Conservation (phyloP, 257 asterid species). For the Anisodus acutangulus region DNA sequence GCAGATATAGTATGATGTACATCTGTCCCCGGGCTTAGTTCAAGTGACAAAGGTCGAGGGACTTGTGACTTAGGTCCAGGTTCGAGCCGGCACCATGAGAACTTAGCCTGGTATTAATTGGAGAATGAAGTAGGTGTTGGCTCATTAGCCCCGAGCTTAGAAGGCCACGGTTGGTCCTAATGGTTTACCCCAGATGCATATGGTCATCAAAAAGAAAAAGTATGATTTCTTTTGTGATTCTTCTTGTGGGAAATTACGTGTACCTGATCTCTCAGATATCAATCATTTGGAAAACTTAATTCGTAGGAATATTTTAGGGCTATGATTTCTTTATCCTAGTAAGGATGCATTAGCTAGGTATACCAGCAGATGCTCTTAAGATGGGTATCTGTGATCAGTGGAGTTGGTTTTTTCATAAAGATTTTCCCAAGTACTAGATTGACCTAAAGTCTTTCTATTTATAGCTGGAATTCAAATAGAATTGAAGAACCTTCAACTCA, state of each 20-base stretch:
- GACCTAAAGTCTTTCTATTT: neutral
- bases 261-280: neutral
- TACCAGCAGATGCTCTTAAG: neutral
- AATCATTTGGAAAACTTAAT: neutral
- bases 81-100: neutral
- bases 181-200: neutral
- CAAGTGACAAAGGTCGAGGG: neutral
- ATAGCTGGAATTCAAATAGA: neutral
- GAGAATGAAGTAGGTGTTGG: neutral
- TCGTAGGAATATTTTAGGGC: neutral
- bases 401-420: neutral
- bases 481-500: neutral
- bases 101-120: neutral
- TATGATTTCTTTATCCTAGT: conserved; percentile 5
- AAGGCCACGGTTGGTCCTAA: neutral
- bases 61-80: conserved; percentile 14
- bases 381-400: neutral
- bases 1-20: neutral
- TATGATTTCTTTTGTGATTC: conserved; percentile 6
- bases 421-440: neutral
- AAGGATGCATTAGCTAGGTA: neutral
- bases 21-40: neutral
- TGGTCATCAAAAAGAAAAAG: neutral
- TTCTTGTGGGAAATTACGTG: neutral
- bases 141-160: neutral